Base-by-base conservation (phyloP, 257 asterid genomes). In the Coffea canephora region DNA sequence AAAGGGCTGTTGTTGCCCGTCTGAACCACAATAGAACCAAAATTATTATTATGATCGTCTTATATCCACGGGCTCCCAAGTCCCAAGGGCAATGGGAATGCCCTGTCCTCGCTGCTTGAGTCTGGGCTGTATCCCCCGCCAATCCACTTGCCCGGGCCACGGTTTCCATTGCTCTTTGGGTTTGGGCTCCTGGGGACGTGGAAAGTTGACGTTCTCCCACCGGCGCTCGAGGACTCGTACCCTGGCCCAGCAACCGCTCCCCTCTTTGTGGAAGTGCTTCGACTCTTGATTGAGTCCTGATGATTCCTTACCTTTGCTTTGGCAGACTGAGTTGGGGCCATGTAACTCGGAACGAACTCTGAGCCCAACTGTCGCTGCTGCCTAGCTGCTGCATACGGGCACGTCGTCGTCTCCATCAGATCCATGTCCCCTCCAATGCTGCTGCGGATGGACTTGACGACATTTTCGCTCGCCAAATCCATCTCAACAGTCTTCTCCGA, bases 311-410 rank as follows among this genome's bases (percentile, higher is more conserved):
- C 93, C 85, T 93, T 95, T 0, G 99, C 98, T 75, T 91, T 93
- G 0, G 99, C 95, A 0, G 99, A 93, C 77, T 93, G 87, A 16
- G 99, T 95, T 6, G 93, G 93, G 84, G 93, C 92, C 99, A 95
- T 93, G 79, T 91, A 95, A 79, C 98, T 92, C 0, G 99, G 99
- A 55, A 80, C 66, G 23, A 73, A 70, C 8, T 82, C 84, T 69
- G 50, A 21, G 71, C 86, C 82, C 79, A 77, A 19, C 0, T 83
- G 78, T 0, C 86, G 82, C 0, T 74, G 82, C 19, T 81, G 90
- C 8, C 87, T 83, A 19, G 84, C 43, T 5, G 84, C 43, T 4
- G 76, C 43, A 49, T 82, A 85, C 43, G 92, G 95, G 90, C 93
- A 27, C 27, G 27, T 91, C 19, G 88, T 77, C 74, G 85, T 88